These are phyloP conservation scores for Calocera viscosa DNA, from an alignment of 768 basidiomycete species.

Conservation along the genomic window DNA sequence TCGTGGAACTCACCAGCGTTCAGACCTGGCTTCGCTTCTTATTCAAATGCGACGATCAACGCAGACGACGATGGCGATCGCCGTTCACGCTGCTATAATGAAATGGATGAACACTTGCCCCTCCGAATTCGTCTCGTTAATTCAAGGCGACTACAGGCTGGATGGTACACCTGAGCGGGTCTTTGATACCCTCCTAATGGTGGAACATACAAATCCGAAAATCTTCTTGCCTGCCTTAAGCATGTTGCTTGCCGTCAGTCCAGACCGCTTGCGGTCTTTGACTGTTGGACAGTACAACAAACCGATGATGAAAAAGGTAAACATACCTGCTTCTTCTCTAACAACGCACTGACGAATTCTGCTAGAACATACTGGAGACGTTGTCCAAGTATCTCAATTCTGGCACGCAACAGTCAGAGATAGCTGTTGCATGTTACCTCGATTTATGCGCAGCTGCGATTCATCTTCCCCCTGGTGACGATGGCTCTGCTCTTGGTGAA, in stretches of 20 bases:
- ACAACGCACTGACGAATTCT: constrained; percentile 32
- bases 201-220: constrained; percentile 31
- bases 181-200: constrained; percentile 55
- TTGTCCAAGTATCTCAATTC: constrained; percentile 39
- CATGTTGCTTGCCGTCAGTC: constrained; percentile 57
- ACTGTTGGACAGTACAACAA: constrained; percentile 17
- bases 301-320: constrained; percentile 20
- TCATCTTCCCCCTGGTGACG: constrained; percentile 39
- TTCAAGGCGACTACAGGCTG: constrained; percentile 46
- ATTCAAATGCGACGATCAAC: constrained; percentile 69
- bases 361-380: constrained; percentile 22
- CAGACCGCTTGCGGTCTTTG: constrained; percentile 54
- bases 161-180: constrained; percentile 79
- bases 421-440: constrained; percentile 57
- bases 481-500: constrained; percentile 45
- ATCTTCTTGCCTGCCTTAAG: constrained; percentile 72
- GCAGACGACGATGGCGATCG: constrained; percentile 56
- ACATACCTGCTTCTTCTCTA: constrained; percentile 5
- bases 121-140: constrained; percentile 60
- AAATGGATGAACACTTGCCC: constrained; percentile 78
- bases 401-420: constrained; percentile 48
- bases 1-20: not conserved
- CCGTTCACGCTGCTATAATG: constrained; percentile 72
- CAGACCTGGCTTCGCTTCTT: constrained; percentile 69
- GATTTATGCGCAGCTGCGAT: constrained; percentile 66